Base-by-base conservation (phyloP, 176 grass and related monocot genomes). In the Aegilops speltoides region DNA sequence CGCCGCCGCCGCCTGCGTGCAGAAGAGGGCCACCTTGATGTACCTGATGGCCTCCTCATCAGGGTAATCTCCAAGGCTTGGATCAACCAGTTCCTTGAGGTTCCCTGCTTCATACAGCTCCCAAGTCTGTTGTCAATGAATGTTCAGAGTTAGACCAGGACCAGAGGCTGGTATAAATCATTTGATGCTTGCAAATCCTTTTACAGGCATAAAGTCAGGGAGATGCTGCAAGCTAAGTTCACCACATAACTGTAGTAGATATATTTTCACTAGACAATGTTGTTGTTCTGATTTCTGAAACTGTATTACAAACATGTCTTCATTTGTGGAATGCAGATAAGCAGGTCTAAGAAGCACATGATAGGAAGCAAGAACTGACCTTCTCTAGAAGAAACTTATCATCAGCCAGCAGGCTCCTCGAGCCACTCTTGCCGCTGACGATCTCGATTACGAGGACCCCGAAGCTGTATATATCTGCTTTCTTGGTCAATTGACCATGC, bases 401-500 rank as follows among this genome's bases (percentile, higher is more conserved):
- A 17, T 92, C 89, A 15, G 79, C 77, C 78, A 89, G 37, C 68
- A 95, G 66, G 81, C 73, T 76, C 86, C 85, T 90, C 22, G 96
- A 98, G 86, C 86, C 88, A 70, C 91, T 98, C 64, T 66, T 92
- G 76, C 90, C 93, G 34, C 88, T 95, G n/a, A 98, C 41, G 52
- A 89, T 91, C 81, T 95, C 96, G 64, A 98, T 71, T 31, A 88
- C 84, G 45, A 98, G 93, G 59, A 98, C 88, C 32, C 96, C 96
- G 43, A 92, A 98, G 48, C 91, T 98, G 64, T 98, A 98, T 72
- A 94, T 93, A 76, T 98, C 93, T 10, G 93, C 96, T 82, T 94
- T 98, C 93, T 95, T 98, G 0, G 96, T 98, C 82, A 98, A 83
- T 56, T 95, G 93, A 0, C 96, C 96, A 64, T 98, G 93, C 96